Percentiles rank a stretch among this genome's conserved stretches.
phyloP scores from a whole-genome alignment of 768 basidiomycete species.

The Termitomyces sp. region DNA sequence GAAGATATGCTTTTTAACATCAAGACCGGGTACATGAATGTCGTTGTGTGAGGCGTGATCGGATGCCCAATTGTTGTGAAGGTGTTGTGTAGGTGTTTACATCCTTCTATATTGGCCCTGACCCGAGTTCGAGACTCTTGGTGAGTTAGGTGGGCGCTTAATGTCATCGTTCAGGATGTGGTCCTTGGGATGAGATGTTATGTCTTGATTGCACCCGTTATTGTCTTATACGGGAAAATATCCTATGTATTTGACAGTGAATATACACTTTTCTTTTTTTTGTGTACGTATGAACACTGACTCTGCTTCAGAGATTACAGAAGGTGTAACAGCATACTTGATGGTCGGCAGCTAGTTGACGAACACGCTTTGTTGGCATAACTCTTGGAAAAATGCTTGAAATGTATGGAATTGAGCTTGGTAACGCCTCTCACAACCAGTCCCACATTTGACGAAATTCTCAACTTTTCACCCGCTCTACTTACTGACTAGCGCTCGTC shows the following conservation, averaged over 20 bases:
- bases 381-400: too few relatives aligned
- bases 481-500: too few relatives aligned
- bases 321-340: too few relatives aligned
- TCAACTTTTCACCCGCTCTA: too few relatives aligned
- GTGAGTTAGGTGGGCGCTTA: constrained; percentile 1
- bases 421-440: too few relatives aligned
- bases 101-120: constrained; percentile 7
- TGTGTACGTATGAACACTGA: neutral
- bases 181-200: neutral
- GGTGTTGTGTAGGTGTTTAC: constrained; percentile 5
- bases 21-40: constrained; percentile 1
- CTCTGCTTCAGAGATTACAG: neutral
- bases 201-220: neutral
- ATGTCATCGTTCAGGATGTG: neutral
- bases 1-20: neutral
- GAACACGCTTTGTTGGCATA: too few relatives aligned
- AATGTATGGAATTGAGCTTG: too few relatives aligned
- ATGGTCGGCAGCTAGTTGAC: too few relatives aligned
- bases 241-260: constrained; percentile 3
- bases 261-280: neutral
- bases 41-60: neutral
- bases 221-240: neutral
- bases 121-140: neutral
- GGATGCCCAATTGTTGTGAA: constrained; percentile 5
- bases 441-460: too few relatives aligned